phyloP scores from a whole-genome alignment of 805 yeast genomes.

The Kluyveromyces wickerhamii region DNA sequence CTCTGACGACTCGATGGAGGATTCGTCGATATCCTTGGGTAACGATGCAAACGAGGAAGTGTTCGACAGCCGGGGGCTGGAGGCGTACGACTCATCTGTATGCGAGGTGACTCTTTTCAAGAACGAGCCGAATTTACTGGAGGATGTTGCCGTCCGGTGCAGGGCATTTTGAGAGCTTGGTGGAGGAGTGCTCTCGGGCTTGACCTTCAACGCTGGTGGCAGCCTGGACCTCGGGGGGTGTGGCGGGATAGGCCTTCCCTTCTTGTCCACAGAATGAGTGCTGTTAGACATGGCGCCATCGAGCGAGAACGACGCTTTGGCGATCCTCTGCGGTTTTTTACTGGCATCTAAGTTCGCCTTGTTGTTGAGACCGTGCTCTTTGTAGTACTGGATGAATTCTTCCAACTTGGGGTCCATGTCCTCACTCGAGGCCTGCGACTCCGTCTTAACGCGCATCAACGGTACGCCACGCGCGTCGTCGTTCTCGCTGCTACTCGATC shows the following conservation, averaged over 20 bases:
- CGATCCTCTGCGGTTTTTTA: neutral
- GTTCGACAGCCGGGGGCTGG: constrained; percentile 1
- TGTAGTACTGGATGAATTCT: constrained; percentile 38
- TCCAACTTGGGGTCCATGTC: constrained; percentile 40
- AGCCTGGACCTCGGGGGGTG: constrained; percentile 41
- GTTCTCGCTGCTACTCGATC: neutral
- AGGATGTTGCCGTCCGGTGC: constrained; percentile 1
- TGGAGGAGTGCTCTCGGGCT: constrained; percentile 8
- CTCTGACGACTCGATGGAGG: neutral
- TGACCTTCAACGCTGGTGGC: constrained; percentile 40
- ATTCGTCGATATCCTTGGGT: constrained; percentile 1
- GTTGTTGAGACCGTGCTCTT: constrained; percentile 19
- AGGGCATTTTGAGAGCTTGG: constrained; percentile 4
- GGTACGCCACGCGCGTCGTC: constrained; percentile 5
- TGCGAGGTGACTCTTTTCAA: constrained; percentile 27
- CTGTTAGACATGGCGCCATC: constrained; percentile 9
- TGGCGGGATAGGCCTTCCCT: constrained; percentile 42
- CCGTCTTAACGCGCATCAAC: constrained; percentile 17
- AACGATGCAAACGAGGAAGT: constrained; percentile 8
- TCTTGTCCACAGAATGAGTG: constrained; percentile 24
- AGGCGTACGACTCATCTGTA: constrained; percentile 10
- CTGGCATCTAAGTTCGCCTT: neutral
- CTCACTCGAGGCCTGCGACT: constrained; percentile 8
- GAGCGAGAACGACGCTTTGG: constrained; percentile 11
- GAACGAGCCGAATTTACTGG: constrained; percentile 28